A percentile compares a stretch with the other conserved stretches of the same genome.
Conservation (phyloP, 2,329 filamentous ascomycete species). For the Acephala macrosclerotiorum region DNA sequence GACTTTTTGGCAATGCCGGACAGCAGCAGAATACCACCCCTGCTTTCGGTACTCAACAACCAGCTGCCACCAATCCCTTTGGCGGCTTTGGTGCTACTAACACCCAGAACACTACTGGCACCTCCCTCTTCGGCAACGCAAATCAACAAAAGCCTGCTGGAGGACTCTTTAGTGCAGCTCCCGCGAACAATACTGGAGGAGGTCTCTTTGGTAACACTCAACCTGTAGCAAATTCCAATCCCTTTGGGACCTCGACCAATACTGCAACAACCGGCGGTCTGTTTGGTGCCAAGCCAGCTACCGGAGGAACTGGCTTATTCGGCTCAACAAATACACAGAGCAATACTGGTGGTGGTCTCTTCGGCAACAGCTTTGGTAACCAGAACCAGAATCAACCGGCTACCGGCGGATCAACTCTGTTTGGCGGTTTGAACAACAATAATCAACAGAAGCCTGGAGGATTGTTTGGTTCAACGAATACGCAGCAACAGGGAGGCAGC, state of each 20-base stretch:
- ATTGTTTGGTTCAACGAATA: slow-evolving; percentile 38
- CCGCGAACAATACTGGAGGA: slow-evolving; percentile 38
- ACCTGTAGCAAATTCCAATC: slow-evolving; percentile 42
- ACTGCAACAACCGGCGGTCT: slow-evolving; percentile 46
- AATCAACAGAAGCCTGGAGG: slow-evolving; percentile 60
- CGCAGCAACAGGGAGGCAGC: not conserved
- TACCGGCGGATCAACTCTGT: slow-evolving; percentile 53
- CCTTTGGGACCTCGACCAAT: slow-evolving; percentile 40
- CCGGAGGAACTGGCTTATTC: slow-evolving; percentile 50
- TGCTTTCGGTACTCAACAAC: slow-evolving; percentile 52
- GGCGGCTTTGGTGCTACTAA: slow-evolving; percentile 51
- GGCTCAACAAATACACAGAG: slow-evolving; percentile 47
- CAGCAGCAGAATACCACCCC: slow-evolving; percentile 41
- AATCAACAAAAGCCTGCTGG: slow-evolving; percentile 48
- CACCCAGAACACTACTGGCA: slow-evolving; percentile 44
- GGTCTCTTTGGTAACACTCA: slow-evolving; percentile 49
- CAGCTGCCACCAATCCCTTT: slow-evolving; percentile 46
- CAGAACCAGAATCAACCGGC: slow-evolving; percentile 48
- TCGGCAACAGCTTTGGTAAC: slow-evolving; percentile 45
- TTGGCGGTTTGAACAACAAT: slow-evolving; percentile 57
- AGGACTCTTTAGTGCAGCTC: slow-evolving; percentile 51
- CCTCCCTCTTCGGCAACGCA: slow-evolving; percentile 48
- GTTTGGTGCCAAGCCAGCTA: slow-evolving; percentile 48
- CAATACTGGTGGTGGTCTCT: slow-evolving; percentile 48
- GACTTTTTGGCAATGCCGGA: slow-evolving; percentile 48